Evolutionary conservation across 176 grass and related monocot species (phyloP).

Genomic region (Guadua angustifolia): DNA sequence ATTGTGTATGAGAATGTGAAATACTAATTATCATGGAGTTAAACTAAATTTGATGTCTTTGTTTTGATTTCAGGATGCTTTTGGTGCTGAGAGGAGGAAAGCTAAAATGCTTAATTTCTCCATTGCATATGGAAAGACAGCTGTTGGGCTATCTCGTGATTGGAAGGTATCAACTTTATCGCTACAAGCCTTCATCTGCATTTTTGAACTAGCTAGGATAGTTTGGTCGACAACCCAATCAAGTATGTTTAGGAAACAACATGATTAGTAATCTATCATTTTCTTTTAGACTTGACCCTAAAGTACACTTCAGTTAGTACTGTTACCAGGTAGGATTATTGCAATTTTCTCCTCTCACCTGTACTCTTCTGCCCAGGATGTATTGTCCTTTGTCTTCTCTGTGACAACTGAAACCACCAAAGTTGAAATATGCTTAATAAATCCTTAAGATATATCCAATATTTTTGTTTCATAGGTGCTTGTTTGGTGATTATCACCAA

Average conservation of each 20-base stretch:
- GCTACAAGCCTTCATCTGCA: constrained; percentile 33
- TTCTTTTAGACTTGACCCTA: constrained; percentile 29
- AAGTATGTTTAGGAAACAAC: constrained; percentile 13
- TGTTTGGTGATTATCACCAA: no score
- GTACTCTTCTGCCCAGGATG: background rate
- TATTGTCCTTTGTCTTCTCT: no score
- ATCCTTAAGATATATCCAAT: no score
- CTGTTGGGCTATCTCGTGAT: constrained; percentile 70
- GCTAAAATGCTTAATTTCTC: constrained; percentile 99
- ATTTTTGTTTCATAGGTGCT: no score
- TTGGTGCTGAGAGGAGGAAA: constrained; percentile 87
- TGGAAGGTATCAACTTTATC: constrained; percentile 74
- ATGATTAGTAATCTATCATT: constrained; percentile 19
- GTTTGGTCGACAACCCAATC: background rate
- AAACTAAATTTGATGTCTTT: constrained; percentile 10
- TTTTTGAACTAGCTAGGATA: constrained; percentile 33
- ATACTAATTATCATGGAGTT: background rate
- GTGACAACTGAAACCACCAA: no score
- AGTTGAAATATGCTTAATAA: no score
- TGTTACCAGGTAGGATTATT: constrained; percentile 9
- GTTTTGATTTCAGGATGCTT: constrained; percentile 73
- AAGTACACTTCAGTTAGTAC: background rate
- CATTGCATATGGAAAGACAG: constrained; percentile 93
- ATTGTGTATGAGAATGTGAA: background rate
- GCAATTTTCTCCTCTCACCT: background rate